Evolutionary conservation across 495 filamentous ascomycete genomes (phyloP), one percentile per base, ranked within the genome.

Genomic region (Penicillium steckii): DNA sequence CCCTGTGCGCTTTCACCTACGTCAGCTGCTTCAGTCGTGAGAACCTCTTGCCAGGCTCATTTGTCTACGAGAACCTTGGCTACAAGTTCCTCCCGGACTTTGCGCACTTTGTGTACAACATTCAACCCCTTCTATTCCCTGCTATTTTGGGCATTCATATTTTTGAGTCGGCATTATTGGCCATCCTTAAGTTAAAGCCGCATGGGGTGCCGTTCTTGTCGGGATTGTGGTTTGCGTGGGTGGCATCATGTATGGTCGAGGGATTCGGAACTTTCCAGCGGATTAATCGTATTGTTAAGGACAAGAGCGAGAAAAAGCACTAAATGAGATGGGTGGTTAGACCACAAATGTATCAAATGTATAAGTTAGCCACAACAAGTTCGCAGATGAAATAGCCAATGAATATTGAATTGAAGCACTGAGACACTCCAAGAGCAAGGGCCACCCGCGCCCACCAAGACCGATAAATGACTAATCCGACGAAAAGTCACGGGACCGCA

Each of bases 211-310:
- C 70, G 21, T 56, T 74, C 25, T 63, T 74, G 8, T 78, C 76
- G 24, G 33, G 47, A 29, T 44, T 84, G 44, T 91, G 86, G 85
- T 83, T 77, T 69, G 58, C 61, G 33, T 91, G 87, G 87, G 55
- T 83, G 18, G 52, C 61, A 13, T 78, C 74, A 25, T 74, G 66
- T 35, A 77, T 85, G 43, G 59, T 87, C 9, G 88, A 90, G 59
- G 88, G 88, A 0, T 64, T 73, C 44, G 72, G 67, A 12, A 62
- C 72, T 33, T 79, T 80, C 49, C 33, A 64, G 59, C 76, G 86
- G 47, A 82, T 88, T 61, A 74, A 80, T 62, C 56, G 59, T 27
- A 60, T 80, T 35, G 82, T 87, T 7, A 72, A 70, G 67, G 73
- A 72, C 67, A 80, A 72, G 61, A 63, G 60, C 50, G 60, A 54